Percentiles rank a stretch among this genome's conserved stretches.
Evolutionary conservation across 345 rosid species (phyloP).

Genomic region (Citrus unshiu): DNA sequence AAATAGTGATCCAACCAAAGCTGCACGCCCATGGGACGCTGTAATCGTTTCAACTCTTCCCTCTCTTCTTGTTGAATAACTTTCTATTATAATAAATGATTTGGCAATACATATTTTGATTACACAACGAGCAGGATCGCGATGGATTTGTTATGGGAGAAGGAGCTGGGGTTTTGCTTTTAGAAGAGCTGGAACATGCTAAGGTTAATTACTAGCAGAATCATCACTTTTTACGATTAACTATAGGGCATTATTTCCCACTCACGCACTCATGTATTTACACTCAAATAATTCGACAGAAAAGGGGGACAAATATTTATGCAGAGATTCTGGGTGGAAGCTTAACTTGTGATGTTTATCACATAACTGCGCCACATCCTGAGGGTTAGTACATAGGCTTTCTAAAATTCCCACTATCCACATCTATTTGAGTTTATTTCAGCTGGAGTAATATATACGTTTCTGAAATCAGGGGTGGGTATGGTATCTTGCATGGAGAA

Average conservation of each 20-base stretch:
- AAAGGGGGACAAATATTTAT: slow-evolving; percentile 47
- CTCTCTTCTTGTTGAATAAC: too few relatives aligned
- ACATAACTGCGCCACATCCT: slow-evolving; percentile 52
- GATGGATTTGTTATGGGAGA: slow-evolving; percentile 66
- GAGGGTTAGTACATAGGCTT: slow-evolving; percentile 24
- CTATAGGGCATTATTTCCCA: neutral
- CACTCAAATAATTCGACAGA: slow-evolving; percentile 23
- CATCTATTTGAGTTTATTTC: too few relatives aligned
- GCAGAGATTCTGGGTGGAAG: slow-evolving; percentile 63
- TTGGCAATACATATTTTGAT: neutral
- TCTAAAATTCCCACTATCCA: too few relatives aligned
- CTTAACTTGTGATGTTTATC: slow-evolving; percentile 51
- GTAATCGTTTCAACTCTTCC: slow-evolving; percentile 19
- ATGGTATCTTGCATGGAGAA: slow-evolving; percentile 43
- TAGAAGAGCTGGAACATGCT: slow-evolving; percentile 61
- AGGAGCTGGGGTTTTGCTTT: slow-evolving; percentile 61
- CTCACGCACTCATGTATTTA: neutral
- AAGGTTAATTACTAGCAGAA: slow-evolving; percentile 26
- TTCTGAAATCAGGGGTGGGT: too few relatives aligned
- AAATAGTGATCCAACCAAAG: slow-evolving; percentile 53
- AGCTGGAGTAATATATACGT: too few relatives aligned
- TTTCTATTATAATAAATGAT: neutral
- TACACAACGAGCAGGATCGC: slow-evolving; percentile 30
- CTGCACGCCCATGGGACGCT: slow-evolving; percentile 60
- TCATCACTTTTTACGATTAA: neutral